Evolutionary conservation across 208 protist genomes (phyloP), one percentile per base, ranked within the genome.

Genomic region (Eutreptiella sp.): DNA sequence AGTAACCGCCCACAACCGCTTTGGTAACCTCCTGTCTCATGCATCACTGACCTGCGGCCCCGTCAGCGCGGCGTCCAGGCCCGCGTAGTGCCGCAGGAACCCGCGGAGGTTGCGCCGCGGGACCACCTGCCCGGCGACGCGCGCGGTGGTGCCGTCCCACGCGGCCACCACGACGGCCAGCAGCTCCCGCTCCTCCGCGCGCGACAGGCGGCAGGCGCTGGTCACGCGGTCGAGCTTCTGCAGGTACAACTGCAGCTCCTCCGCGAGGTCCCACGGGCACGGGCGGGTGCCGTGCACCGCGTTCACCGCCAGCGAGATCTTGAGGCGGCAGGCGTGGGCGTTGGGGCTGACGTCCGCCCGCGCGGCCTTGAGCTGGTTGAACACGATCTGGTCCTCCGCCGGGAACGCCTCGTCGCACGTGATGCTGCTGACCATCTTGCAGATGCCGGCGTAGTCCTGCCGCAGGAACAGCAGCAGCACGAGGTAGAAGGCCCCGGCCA

Each of bases 401-500:
- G 58, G 52, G 32, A 80, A 53, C 14, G 1, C 23, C 16, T 70
- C 38, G 53, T 80, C 74, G 1, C 67, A 70, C 11, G 46, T 27
- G 21, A 61, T 45, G 19, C 14, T 38, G 11, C 28, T 7, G 9
- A 11, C 64, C 14, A 63, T 19, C 9, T 45, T 16, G 47, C 29
- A 62, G 11, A 21, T 14, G 47, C 57, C 53, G 36, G 23, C 41
- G 47, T 61, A 61, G 16, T 50, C 11, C 36, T 45, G 23, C 16
- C 5, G 16, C 11, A 61, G 36, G 53, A 61, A 54, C 11, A 33
- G 23, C 23, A 61, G 11, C 16, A 61, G 47, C 47, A 61, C 11
- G n/a, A 87, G 75, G 61, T 87, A 87, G 23, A 87, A 64, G 7
- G 73, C 70, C 3, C 79, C 80, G 14, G 60, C 70, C 23, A 87